Conservation (phyloP, 257 asterid species). For the Ehretia macrophylla region DNA sequence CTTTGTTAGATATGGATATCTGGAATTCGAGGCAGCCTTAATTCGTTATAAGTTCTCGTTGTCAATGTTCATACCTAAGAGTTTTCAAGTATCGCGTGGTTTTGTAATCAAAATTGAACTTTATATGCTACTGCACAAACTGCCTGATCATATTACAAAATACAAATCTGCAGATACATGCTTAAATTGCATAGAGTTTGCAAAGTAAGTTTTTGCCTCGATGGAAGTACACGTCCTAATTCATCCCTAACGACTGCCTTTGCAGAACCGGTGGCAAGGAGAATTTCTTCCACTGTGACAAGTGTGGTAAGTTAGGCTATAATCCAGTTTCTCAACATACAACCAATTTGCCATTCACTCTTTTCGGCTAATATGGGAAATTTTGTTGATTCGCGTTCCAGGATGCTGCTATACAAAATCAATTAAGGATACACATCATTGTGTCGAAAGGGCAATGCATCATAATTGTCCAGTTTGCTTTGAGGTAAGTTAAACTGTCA, state of each 20-base stretch:
- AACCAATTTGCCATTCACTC: neutral
- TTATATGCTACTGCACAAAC: no score
- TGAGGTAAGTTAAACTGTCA: constrained; percentile 38
- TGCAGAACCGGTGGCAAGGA: constrained; percentile 75
- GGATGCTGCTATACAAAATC: constrained; percentile 65
- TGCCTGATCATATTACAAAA: no score
- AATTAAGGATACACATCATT: constrained; percentile 55
- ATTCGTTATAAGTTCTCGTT: no score
- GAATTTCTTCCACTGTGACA: constrained; percentile 63
- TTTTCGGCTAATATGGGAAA: neutral
- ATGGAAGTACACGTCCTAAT: neutral
- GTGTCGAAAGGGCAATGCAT: constrained; percentile 77
- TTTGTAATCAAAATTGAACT: no score
- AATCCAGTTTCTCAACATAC: neutral
- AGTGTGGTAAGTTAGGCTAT: constrained; percentile 43
- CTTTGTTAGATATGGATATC: no score
- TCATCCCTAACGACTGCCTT: neutral
- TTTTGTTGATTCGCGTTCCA: constrained; percentile 8
- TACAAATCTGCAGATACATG: no score
- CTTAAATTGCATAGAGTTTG: no score
- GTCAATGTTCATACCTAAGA: no score
- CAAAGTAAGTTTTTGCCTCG: no score
- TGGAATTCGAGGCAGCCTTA: no score
- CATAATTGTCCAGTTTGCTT: constrained; percentile 75
- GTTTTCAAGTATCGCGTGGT: no score